phyloP scores from a whole-genome alignment of 2,329 filamentous ascomycete genomes.

The Diaporthe aspalathi region DNA sequence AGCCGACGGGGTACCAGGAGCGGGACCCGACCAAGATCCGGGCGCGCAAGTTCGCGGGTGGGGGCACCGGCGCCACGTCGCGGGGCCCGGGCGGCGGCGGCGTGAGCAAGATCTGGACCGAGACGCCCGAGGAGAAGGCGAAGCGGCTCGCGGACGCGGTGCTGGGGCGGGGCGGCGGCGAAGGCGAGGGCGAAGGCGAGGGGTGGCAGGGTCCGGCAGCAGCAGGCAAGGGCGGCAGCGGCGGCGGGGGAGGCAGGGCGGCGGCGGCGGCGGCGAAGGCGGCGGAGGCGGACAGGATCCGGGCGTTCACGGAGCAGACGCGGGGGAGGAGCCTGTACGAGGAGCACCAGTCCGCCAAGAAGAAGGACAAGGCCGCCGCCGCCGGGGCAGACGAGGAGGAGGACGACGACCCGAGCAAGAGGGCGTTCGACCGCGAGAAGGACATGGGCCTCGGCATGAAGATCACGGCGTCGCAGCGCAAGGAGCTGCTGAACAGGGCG shows the following conservation, averaged over 20 bases:
- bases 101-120: slow-evolving; percentile 84
- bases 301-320: slow-evolving; percentile 63
- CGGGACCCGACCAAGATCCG: slow-evolving; percentile 87
- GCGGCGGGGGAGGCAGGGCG: slow-evolving; percentile 57
- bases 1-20: slow-evolving; percentile 64
- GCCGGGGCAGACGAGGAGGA: slow-evolving; percentile 65
- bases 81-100: slow-evolving; percentile 51
- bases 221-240: slow-evolving; percentile 56
- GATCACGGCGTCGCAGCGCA: slow-evolving; percentile 78
- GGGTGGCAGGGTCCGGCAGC: too few relatives aligned
- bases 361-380: slow-evolving; percentile 40
- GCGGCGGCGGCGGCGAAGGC: slow-evolving; percentile 48
- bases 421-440: slow-evolving; percentile 91
- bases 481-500: slow-evolving; percentile 82
- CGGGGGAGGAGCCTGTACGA: slow-evolving; percentile 70
- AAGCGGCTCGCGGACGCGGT: slow-evolving; percentile 84
- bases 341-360: slow-evolving; percentile 61
- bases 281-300: slow-evolving; percentile 67
- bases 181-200: background rate
- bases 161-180: slow-evolving; percentile 71
- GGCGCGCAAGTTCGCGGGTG: slow-evolving; percentile 84
- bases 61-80: slow-evolving; percentile 47
- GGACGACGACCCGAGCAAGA: slow-evolving; percentile 90
- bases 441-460: slow-evolving; percentile 85
- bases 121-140: slow-evolving; percentile 89